Conservation (phyloP, 306 rosid species). For the Heteromeles arbutifolia region DNA sequence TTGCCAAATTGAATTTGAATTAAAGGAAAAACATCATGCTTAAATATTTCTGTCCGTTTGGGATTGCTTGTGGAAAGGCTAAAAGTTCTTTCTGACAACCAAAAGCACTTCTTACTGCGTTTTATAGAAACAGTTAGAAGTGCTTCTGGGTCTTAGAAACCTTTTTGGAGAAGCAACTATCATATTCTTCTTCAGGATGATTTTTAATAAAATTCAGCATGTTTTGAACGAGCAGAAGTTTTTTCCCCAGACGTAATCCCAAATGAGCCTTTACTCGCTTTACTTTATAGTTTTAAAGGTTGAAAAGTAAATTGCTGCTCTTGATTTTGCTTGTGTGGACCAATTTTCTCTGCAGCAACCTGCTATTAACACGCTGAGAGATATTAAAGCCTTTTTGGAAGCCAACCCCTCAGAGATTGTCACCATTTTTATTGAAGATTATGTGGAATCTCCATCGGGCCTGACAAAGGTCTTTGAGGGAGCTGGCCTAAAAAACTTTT, state of each 20-base stretch:
- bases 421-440: slow-evolving; percentile 89
- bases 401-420: slow-evolving; percentile 68
- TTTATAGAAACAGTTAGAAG: too few species aligned
- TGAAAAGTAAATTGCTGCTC: background rate
- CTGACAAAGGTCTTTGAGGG: slow-evolving; percentile 60
- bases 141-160: too few species aligned
- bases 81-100: too few species aligned
- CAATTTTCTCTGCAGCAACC: slow-evolving; percentile 52
- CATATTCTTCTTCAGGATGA: too few species aligned
- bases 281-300: background rate
- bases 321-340: slow-evolving; percentile 2
- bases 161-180: too few species aligned
- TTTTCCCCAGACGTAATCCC: too few species aligned
- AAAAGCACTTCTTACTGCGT: too few species aligned
- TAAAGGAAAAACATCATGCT: background rate
- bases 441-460: slow-evolving; percentile 60
- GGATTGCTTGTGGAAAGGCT: background rate
- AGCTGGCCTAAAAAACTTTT: slow-evolving; percentile 52
- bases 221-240: too few species aligned
- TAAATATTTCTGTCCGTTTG: background rate
- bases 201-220: too few species aligned
- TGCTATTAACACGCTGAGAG: slow-evolving; percentile 58
- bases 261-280: too few species aligned
- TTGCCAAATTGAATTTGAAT: background rate
- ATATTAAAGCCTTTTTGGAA: slow-evolving; percentile 54